phyloP scores from a whole-genome alignment of 139 green algal species.

The Coelastrella sp. region DNA sequence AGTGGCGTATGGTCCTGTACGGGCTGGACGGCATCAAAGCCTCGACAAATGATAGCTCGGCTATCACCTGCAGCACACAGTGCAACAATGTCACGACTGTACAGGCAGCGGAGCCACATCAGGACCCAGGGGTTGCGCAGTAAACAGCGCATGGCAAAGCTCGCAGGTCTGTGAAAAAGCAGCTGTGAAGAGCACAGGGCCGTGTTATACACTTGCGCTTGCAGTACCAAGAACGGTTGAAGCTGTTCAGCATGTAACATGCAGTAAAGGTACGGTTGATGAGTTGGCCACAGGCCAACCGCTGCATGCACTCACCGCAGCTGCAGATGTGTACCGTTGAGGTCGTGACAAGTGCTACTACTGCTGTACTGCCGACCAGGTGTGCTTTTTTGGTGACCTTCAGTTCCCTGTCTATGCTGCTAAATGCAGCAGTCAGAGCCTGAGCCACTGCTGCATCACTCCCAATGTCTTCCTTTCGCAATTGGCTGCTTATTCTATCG shows the following conservation, averaged over 20 bases:
- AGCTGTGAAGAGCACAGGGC: no score
- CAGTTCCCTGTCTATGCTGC: conserved; percentile 12
- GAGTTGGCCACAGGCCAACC: neutral
- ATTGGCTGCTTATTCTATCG: neutral
- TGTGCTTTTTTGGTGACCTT: neutral
- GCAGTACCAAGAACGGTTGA: no score
- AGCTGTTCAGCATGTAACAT: neutral
- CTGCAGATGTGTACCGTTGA: conserved; percentile 51
- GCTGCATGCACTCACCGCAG: conserved; percentile 47
- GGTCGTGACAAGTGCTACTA: conserved; percentile 57
- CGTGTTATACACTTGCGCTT: no score
- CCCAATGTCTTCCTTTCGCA: neutral
- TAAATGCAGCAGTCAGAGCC: neutral
- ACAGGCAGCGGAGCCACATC: neutral
- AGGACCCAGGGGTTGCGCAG: neutral
- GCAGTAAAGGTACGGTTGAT: neutral
- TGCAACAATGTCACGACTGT: neutral
- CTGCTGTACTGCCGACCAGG: conserved; percentile 72
- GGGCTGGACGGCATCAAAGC: conserved; percentile 21
- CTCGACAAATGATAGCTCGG: conserved; percentile 53
- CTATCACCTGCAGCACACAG: conserved; percentile 51
- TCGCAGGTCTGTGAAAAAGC: neutral
- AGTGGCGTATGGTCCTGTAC: conserved; percentile 47
- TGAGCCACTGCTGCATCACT: neutral
- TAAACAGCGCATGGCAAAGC: neutral